Evolutionary conservation across 2,329 filamentous ascomycete species (phyloP), one percentile per base, ranked within the genome.

Genomic region (Colletotrichum chlorophyti): DNA sequence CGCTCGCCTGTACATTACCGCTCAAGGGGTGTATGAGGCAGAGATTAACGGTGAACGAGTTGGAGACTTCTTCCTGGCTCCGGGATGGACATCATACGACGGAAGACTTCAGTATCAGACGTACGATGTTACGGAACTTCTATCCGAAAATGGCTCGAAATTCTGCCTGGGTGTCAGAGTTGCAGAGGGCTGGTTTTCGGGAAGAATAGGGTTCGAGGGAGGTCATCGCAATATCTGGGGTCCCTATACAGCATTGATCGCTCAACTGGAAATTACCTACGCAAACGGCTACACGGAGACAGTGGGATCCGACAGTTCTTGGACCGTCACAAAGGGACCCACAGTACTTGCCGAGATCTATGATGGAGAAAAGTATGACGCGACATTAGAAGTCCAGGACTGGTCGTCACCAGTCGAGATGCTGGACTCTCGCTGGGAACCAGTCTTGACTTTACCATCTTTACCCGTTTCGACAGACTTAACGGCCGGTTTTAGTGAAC

Each of bases 81-180:
- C 82, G 0, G 82, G 82, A 0, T 85, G 81, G 79, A 77, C 79
- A 38, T 76, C 75, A 3, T 86, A 85, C 60, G 68, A 75, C 0
- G 68, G 78, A 42, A 73, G 82, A 1, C 74, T 80, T n/a, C 70
- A 75, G 1, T 87, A 85, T 58, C 76, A 85, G 53, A 80, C 77
- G 0, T 82, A 80, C 52, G 80, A 86, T 58, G 77, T 85, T 1
- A 76, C 75, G 0, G 54, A 68, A 1, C 68, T 79, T 0, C 53
- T 84, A 1, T 63, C 66, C 1, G 42, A 58, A 4, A 62, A 65
- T 4, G 45, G 61, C 5, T 75, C 77, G 52, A 70, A 69, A n/a
- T n/a, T n/a, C 50, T 67, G 67, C 0, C 66, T 82, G 29, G 75
- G 70, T 0, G 70, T 75, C 4, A 71, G 74, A 12, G 70, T 82